Evolutionary conservation across 179 eudicot species (phyloP), one percentile per base, ranked within the genome.

Genomic region (Pouteria campechiana): DNA sequence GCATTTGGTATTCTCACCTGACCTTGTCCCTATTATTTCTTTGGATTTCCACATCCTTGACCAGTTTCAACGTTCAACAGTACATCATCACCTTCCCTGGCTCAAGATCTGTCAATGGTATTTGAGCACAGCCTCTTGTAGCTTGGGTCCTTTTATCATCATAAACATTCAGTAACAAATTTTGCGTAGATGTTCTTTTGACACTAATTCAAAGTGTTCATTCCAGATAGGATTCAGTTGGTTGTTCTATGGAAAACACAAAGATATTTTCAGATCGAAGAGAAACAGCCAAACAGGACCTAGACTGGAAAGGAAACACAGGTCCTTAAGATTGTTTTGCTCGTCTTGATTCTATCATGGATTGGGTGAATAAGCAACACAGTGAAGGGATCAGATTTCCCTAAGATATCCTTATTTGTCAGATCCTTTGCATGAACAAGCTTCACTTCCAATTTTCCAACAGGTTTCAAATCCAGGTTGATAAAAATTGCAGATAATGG

Each of bases 331-430:
- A 89, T 68, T 36, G 76, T 75, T 74, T 65, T 81, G 67, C 93
- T 89, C 27, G 63, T 89, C 52, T 79, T 81, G 48, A 74, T 89
- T 61, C 79, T 76, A 71, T 48, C 60, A 31, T 75, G 73, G 20
- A 89, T 53, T 25, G 95, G 97, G 15, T 95, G 95, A 50, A 89
- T 64, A 48, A 73, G 84, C 40, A 89, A 28, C 32, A 54, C 53
- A 50, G 89, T 95, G 70, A 58, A 89, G 56, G 97, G 97, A 72
- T 89, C 97, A 44, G 97, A 89, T 50, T 89, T 89, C 49, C 97
- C 97, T 39, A 89, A 78, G 42, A 89, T 54, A 37, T 89, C 97
- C 65, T 84, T 89, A 49, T 89, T 89, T 24, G 83, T 62, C 46
- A 89, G 64, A 13, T 76, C 95, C 49, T 78, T 81, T 12, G 93